Evolutionary conservation across 2,329 filamentous ascomycete genomes (phyloP), one percentile per base, ranked within the genome.

Genomic region (Scortechinia acanthostroma): DNA sequence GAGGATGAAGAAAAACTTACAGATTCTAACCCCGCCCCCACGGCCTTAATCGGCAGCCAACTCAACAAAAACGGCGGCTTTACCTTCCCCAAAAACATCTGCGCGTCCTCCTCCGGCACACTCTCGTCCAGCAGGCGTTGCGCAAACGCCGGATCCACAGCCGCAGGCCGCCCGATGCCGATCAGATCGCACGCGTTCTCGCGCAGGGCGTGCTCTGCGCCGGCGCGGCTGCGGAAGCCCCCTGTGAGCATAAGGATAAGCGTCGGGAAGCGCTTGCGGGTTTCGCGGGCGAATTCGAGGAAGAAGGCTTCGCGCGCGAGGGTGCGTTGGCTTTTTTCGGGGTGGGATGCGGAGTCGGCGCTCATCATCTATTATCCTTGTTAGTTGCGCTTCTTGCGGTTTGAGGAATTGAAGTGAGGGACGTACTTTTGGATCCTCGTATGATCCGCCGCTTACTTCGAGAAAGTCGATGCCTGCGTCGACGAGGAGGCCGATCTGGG

Each of bases 301-400:
- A 88, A 87, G 65, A 83, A 86, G 0, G 80, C 78, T 52, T 87
- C 82, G 4, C 82, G 71, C 0, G 70, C 69, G 13, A 63, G 60
- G 1, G 77, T 80, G 4, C 68, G 66, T 19, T 63, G 62, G 4
- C 58, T 56, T 52, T 64, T 53, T 55, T 53, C 43, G 52, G 46
- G 47, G 48, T 50, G 42, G 42, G 46, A 30, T 14, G 21, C 33
- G 0, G 52, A 44, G 21, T 53, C 46, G 5, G 52, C 55, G 1
- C 49, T 50, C 22, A 66, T 55, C 62, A 73, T 69, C 54, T 64
- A 42, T 4, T 20, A 47, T 10, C 49, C 52, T 22, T 30, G 49
- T 5, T 46, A 52, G 4, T 45, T 50, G 40, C 51, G 54, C 13
- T 53, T 43, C 46, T 57, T 50, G 20, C 50, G 51, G 44, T 49